Evolutionary conservation across 2,329 filamentous ascomycete genomes (phyloP), one percentile per base, ranked within the genome.

Genomic region (Fusarium ambrosium): DNA sequence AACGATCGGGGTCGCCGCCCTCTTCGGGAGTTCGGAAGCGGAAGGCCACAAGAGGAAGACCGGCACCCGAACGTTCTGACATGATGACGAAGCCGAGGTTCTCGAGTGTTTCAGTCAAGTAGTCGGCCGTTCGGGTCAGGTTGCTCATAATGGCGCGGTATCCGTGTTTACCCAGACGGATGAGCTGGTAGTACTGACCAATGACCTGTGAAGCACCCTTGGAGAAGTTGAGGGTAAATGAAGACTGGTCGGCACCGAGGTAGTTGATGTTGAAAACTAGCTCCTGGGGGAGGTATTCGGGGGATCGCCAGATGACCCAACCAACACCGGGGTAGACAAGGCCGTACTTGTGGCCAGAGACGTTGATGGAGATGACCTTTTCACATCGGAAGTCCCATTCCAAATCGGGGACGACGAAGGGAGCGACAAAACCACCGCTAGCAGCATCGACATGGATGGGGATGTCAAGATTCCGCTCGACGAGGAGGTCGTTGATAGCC

Each of bases 241-340:
- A 98, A 3, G 95, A 93, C 83, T 98, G 96, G 81, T 98, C 95
- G 13, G 96, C 95, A 60, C 96, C 96, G 7, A 98, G 92, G 85
- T 98, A 98, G 89, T 98, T 98, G 89, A 98, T 98, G 89, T 98
- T 98, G 90, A 98, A 98, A 79, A 98, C 95, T 24, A 98, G 92
- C 80, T 98, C 95, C 81, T 96, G 89, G 9, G 96, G 96, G 4
- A 98, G 89, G 84, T 89, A 97, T 82, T 97, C 92, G 61, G 94
- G 90, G 43, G 91, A 90, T 58, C 95, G 91, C 95, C 95, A 98
- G 75, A 98, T 88, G 13, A 96, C 92, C 96, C 96, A 98, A 68
- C 96, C 96, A 16, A 98, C 94, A 82, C 96, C 95, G 0, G 95
- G 95, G 81, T 98, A 98, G 60, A 97, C 87, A 22, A 91, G 86